Percentiles rank a stretch among this genome's conserved stretches.
Evolutionary conservation across 345 rosid species (phyloP).

Genomic region (Eucalyptus coolabah): DNA sequence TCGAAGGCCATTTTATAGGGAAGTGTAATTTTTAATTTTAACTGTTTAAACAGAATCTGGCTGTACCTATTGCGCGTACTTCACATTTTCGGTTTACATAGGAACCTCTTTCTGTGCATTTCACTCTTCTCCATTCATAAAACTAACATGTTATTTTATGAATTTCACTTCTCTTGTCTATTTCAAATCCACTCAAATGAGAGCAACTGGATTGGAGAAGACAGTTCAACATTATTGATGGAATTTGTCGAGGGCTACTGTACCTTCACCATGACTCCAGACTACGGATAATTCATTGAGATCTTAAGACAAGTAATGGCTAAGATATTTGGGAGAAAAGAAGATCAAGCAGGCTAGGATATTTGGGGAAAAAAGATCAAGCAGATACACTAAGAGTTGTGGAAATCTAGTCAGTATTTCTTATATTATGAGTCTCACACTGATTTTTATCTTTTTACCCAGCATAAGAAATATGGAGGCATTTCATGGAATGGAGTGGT

Average conservation of each 20-base stretch:
- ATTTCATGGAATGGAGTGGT: constrained; percentile 3
- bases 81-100: not conserved
- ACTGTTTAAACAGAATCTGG: not conserved
- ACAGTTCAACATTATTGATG: constrained; percentile 23
- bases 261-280: constrained; percentile 46
- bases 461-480: not conserved
- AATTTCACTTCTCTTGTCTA: constrained; percentile 6
- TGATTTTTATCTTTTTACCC: not conserved
- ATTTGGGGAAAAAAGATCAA: constrained; percentile 16
- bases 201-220: constrained; percentile 22
- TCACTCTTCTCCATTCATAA: not conserved
- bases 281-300: constrained; percentile 34
- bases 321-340: constrained; percentile 11
- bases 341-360: constrained; percentile 34
- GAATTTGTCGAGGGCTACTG: constrained; percentile 33
- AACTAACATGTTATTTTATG: not conserved
- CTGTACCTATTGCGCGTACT: not conserved
- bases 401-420: constrained; percentile 28
- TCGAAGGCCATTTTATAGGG: not conserved
- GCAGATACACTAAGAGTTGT: constrained; percentile 28
- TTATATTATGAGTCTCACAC: not conserved
- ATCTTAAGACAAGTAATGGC: constrained; percentile 38
- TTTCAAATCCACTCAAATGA: constrained; percentile 8
- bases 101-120: not conserved
- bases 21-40: not conserved